Percentiles rank a stretch among this genome's conserved stretches.
Evolutionary conservation across 305 asterid species (phyloP).

Genomic region (Plantago coronopus): DNA sequence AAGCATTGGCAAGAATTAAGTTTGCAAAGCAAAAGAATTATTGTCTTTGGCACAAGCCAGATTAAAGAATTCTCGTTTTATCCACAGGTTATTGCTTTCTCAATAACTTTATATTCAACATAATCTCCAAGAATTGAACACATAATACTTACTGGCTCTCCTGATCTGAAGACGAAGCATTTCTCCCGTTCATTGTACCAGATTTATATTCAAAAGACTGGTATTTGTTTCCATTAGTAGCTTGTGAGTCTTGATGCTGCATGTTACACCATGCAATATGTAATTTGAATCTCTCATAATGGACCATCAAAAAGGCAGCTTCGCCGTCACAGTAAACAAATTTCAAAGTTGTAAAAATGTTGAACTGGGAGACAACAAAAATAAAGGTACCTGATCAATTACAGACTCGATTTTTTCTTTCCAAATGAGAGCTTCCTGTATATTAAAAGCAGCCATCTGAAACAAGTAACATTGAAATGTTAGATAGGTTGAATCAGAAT

Average conservation of each 20-base stretch:
- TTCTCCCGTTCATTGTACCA: constrained; percentile 63
- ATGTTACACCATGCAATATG: constrained; percentile 30
- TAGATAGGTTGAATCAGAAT: constrained; percentile 15
- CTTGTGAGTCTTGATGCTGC: constrained; percentile 87
- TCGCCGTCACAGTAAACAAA: constrained; percentile 20
- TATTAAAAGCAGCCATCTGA: constrained; percentile 98
- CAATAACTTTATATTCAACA: constrained; percentile 18
- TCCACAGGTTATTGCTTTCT: constrained; percentile 11
- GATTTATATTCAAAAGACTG: constrained; percentile 80
- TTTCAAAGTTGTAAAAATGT: constrained; percentile 13
- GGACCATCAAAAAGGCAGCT: constrained; percentile 15
- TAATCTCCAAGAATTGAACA: background rate
- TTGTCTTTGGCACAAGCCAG: constrained; percentile 17
- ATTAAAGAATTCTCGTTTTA: constrained; percentile 6
- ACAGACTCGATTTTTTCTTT: constrained; percentile 74
- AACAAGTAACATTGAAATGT: constrained; percentile 17
- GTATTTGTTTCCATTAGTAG: constrained; percentile 59
- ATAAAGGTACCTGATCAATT: constrained; percentile 75
- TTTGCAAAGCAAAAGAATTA: constrained; percentile 1
- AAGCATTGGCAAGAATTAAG: background rate
- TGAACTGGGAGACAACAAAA: constrained; percentile 15
- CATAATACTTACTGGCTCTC: constrained; percentile 86
- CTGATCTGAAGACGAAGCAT: constrained; percentile 73
- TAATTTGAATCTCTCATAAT: constrained; percentile 23
- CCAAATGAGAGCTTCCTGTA: constrained; percentile 81